A percentile compares a stretch with the other conserved stretches of the same genome.
phyloP scores from a whole-genome alignment of 352 stramenopile species.

The Vaucheria bursata region DNA sequence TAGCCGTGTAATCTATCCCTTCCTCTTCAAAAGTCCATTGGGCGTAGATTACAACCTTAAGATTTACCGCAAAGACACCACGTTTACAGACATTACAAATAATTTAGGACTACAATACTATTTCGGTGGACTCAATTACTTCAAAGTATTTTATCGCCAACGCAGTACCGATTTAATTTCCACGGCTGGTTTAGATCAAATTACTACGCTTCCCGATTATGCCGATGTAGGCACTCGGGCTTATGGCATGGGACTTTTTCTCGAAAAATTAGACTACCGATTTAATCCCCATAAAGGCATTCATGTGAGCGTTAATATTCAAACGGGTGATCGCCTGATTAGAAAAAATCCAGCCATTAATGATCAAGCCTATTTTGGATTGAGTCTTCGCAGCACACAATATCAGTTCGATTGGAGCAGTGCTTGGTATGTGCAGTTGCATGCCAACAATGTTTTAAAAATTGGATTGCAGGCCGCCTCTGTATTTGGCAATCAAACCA shows the following conservation, averaged over 20 bases:
- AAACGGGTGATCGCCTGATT: not conserved
- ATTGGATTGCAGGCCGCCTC: not conserved
- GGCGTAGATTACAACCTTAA: not conserved
- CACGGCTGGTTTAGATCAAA: not conserved
- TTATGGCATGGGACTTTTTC: not conserved
- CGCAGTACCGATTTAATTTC: not conserved
- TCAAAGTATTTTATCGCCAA: not conserved
- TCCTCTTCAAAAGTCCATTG: not conserved
- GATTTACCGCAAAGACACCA: not conserved
- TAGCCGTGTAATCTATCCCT: not conserved
- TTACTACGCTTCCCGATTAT: not conserved
- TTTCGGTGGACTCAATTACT: not conserved
- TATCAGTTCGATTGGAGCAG: not conserved
- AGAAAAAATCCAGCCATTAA: not conserved
- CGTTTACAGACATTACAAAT: not conserved
- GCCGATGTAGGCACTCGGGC: not conserved
- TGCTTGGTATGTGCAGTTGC: not conserved
- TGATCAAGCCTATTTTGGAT: not conserved
- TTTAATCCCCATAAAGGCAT: constrained; percentile 4
- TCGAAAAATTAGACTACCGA: not conserved
- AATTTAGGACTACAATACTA: not conserved
- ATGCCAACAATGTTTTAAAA: constrained; percentile 2
- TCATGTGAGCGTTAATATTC: not conserved
- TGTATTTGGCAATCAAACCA: not conserved
- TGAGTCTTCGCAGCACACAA: no score